Conservation (phyloP, 2,329 filamentous ascomycete species). For the Aspergillus unguis region DNA sequence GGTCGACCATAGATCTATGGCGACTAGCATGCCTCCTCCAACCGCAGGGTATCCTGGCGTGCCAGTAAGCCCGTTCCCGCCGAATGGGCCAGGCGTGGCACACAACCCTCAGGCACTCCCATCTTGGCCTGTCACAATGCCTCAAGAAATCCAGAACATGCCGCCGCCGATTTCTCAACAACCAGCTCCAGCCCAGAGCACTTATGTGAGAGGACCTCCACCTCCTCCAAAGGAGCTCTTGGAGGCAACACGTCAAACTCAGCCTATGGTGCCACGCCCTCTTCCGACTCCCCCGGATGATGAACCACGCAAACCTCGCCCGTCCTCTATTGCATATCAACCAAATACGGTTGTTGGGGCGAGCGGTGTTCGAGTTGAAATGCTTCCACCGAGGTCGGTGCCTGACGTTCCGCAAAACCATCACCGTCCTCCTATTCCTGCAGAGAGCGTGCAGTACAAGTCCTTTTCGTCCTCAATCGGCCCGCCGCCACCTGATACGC, state of each 20-base stretch:
- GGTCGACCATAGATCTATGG: background rate
- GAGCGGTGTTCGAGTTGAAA: background rate
- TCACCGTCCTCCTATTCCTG: background rate
- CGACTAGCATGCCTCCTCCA: background rate
- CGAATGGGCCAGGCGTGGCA: background rate
- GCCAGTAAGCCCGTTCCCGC: background rate
- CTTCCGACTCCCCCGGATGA: background rate
- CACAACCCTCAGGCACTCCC: background rate
- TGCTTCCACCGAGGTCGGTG: background rate
- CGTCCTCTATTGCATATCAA: background rate
- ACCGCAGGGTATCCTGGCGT: background rate
- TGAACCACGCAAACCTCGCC: background rate
- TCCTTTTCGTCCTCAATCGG: conserved; percentile 2
- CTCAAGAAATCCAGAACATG: conserved; percentile 1
- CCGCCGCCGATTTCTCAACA: background rate
- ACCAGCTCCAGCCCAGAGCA: background rate
- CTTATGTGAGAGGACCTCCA: background rate
- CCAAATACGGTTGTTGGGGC: conserved; percentile 7
- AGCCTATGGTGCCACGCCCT: conserved; percentile 1
- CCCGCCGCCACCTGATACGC: background rate
- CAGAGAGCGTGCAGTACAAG: background rate
- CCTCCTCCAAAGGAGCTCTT: background rate
- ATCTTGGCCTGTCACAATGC: background rate
- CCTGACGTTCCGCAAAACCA: background rate
- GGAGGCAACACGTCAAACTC: background rate